Conservation (phyloP, 164 flowering plant species). For the Amborella trichopoda region DNA sequence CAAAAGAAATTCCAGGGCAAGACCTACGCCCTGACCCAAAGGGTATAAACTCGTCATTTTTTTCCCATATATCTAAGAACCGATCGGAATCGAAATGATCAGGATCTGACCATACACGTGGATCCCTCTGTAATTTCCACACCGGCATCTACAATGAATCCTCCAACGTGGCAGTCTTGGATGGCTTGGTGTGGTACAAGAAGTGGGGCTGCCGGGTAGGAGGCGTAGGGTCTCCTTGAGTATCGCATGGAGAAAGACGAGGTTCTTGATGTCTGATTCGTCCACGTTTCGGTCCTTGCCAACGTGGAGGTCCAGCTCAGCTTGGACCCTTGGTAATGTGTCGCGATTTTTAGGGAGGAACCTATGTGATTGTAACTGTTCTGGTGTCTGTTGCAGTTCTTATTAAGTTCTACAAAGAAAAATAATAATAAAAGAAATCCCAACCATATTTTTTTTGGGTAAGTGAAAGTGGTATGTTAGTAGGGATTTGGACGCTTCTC, state of each 20-base stretch:
- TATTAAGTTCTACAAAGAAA: constrained; percentile 10
- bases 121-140: constrained; percentile 31
- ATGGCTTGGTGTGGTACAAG: constrained; percentile 11
- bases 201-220: constrained; percentile 14
- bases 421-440: background rate
- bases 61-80: constrained; percentile 16
- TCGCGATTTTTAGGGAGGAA: constrained; percentile 17
- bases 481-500: background rate
- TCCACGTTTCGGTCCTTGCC: constrained; percentile 20
- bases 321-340: constrained; percentile 17
- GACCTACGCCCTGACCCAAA: constrained; percentile 23
- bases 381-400: constrained; percentile 22
- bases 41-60: constrained; percentile 12
- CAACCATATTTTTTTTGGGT: background rate
- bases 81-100: constrained; percentile 25
- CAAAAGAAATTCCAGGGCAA: constrained; percentile 16
- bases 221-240: constrained; percentile 25
- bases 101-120: constrained; percentile 20
- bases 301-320: constrained; percentile 18
- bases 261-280: constrained; percentile 19
- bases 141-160: constrained; percentile 16
- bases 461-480: background rate
- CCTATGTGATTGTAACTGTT: constrained; percentile 15
- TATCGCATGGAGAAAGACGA: constrained; percentile 31
- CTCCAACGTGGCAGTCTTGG: constrained; percentile 16